Evolutionary conservation across 495 filamentous ascomycete genomes (phyloP).

Genomic region (Aspergillus panamensis): DNA sequence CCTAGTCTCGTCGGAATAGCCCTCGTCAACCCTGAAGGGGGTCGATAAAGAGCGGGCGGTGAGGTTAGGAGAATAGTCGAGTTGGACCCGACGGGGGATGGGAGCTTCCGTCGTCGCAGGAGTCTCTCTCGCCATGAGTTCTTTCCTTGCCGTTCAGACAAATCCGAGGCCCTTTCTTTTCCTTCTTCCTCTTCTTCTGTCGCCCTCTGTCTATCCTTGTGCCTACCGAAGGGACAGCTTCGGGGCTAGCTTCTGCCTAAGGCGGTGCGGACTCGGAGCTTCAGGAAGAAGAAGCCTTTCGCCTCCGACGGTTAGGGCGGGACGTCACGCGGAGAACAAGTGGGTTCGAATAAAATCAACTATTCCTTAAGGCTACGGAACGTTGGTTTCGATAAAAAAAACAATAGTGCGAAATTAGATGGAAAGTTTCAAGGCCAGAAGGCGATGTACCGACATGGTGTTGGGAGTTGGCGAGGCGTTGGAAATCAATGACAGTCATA

Average conservation of each 20-base stretch:
- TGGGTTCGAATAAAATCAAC: neutral
- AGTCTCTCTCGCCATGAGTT: conserved; percentile 34
- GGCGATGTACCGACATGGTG: neutral
- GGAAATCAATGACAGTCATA: neutral
- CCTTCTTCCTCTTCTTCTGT: neutral
- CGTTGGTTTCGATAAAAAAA: neutral
- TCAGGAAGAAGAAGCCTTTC: neutral
- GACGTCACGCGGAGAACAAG: neutral
- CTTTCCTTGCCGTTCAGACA: neutral
- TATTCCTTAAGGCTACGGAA: neutral
- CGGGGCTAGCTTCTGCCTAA: conserved; percentile 11
- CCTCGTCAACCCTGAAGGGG: conserved; percentile 59
- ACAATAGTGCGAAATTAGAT: neutral
- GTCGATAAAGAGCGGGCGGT: conserved; percentile 36
- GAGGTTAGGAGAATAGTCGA: conserved; percentile 26
- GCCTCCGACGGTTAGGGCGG: neutral
- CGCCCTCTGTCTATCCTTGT: conserved; percentile 3
- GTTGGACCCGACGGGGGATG: conserved; percentile 22
- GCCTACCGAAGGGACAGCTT: neutral
- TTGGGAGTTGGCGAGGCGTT: neutral
- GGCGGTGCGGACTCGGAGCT: conserved; percentile 12
- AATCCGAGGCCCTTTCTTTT: neutral
- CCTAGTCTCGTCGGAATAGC: conserved; percentile 62
- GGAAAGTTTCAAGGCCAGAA: neutral
- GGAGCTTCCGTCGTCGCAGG: conserved; percentile 17